phyloP scores from a whole-genome alignment of 176 grass and related monocot species.

The Ampelocalamus luodianensis region DNA sequence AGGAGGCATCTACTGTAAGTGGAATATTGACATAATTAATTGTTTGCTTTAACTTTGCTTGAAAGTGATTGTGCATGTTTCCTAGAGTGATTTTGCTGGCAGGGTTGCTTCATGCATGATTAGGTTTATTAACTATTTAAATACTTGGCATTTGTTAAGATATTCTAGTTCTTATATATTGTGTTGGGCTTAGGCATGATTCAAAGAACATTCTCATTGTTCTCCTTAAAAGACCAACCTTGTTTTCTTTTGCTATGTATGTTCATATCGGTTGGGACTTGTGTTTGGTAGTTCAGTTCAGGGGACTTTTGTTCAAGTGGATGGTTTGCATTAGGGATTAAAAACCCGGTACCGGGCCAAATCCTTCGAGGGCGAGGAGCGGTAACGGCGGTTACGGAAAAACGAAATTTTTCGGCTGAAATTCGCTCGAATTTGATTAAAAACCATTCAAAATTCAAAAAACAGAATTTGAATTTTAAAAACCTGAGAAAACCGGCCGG shows the following conservation, averaged over 20 bases:
- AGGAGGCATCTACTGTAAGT: conserved; percentile 67
- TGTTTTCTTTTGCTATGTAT: background rate
- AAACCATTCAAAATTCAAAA: too few relatives aligned
- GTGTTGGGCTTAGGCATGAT: background rate
- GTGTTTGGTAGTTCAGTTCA: background rate
- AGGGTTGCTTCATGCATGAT: background rate
- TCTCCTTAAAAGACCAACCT: background rate
- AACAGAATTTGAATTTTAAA: too few relatives aligned
- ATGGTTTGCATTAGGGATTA: background rate
- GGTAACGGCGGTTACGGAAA: too few relatives aligned
- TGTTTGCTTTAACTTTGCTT: background rate
- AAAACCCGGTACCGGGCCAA: too few relatives aligned
- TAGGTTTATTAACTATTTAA: background rate
- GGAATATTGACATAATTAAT: conserved; percentile 8
- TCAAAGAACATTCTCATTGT: background rate
- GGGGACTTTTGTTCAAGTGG: background rate
- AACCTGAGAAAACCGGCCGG: too few relatives aligned
- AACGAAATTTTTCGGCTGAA: too few relatives aligned
- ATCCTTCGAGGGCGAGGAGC: too few relatives aligned
- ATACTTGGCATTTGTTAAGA: background rate
- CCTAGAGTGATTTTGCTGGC: background rate
- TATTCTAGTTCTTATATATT: background rate
- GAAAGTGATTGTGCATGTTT: background rate
- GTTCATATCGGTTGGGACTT: background rate
- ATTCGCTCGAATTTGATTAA: too few relatives aligned